Evolutionary conservation across 1,284 basidiomycete genomes (phyloP), one percentile per base, ranked within the genome.

Genomic region (Rhodotorula sp.): DNA sequence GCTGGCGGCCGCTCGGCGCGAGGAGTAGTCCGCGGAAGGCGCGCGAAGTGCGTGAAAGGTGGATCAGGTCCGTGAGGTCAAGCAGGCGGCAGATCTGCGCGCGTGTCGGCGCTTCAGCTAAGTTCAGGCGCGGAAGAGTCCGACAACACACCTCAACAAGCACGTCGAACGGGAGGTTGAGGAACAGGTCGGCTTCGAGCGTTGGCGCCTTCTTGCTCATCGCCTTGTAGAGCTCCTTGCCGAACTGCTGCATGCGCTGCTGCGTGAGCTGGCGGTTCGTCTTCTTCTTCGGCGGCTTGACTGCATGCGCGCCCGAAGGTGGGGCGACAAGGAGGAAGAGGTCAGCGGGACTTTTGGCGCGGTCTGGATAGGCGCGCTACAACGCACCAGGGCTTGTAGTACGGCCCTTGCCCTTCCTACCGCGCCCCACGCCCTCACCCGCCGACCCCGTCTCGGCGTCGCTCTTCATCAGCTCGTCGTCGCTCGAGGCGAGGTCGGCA

Each of bases 151-250:
- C 64, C 50, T 66, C 65, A n/a, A 32, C 50, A 44, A 66, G 59
- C 37, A 66, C n/a, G 17, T 66, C 65, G 58, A 60, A 53, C 25
- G 65, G 65, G 48, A 66, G 50, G 22, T 54, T 25, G 10, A 66
- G 51, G 15, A 66, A 13, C 9, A 54, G 58, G 12, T 66, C 29
- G n/a, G 27, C 36, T 27, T 54, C n/a, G 19, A 54, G 17, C 12
- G 17, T 48, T 25, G 64, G 50, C 39, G 34, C 19, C 58, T 25
- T 29, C 29, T 41, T 21, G 29, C 39, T 41, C 15, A 6, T 2
- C 1, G 22, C 41, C 41, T 22, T n/a, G 9, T 22, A 25, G 46
- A 9, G 27, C 27, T 27, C 27, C 12, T 27, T 32, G 5, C 32
- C 19, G 37, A 10, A 4, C 9, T 15, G 37, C 37, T 41, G 25